Evolutionary conservation across 2,329 filamentous ascomycete genomes (phyloP).

Genomic region (Leptodontidium sp.): DNA sequence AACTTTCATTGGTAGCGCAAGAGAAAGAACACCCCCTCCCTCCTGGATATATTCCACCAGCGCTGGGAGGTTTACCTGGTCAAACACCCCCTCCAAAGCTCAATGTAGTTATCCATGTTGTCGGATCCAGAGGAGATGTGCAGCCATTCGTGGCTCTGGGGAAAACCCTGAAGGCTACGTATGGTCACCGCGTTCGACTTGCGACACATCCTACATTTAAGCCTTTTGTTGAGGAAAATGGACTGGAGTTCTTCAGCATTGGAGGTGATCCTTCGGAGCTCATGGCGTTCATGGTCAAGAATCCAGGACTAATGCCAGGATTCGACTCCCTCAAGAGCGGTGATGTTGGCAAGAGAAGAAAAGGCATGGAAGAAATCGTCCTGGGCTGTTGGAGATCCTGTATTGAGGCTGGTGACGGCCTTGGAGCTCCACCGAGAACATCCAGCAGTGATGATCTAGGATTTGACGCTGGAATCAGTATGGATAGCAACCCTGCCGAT

Average conservation of each 20-base stretch:
- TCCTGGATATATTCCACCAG: conserved; percentile 76
- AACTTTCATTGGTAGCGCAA: conserved; percentile 50
- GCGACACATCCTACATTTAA: conserved; percentile 77
- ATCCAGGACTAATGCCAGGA: conserved; percentile 85
- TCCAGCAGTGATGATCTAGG: conserved; percentile 39
- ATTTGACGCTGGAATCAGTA: conserved; percentile 46
- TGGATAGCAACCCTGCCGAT: conserved; percentile 45
- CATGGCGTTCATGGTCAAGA: conserved; percentile 93
- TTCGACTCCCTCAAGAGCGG: conserved; percentile 79
- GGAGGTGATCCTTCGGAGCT: conserved; percentile 79
- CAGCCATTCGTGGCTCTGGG: conserved; percentile 79
- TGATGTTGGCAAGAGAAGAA: conserved; percentile 77
- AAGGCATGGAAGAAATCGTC: conserved; percentile 81
- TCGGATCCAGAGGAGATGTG: conserved; percentile 77
- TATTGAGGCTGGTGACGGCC: conserved; percentile 78
- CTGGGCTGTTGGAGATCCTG: conserved; percentile 88
- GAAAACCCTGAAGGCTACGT: conserved; percentile 67
- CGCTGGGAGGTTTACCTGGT: conserved; percentile 69
- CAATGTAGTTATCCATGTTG: conserved; percentile 79
- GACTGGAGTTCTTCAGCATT: conserved; percentile 78
- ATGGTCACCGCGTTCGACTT: conserved; percentile 76
- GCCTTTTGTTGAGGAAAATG: conserved; percentile 72
- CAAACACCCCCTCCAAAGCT: conserved; percentile 65
- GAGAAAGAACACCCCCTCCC: conserved; percentile 62
- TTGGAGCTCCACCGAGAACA: conserved; percentile 33